Percentiles rank a stretch among this genome's conserved stretches.
Conservation (phyloP, 129 eudicot genomes). For the Mikania micrantha region DNA sequence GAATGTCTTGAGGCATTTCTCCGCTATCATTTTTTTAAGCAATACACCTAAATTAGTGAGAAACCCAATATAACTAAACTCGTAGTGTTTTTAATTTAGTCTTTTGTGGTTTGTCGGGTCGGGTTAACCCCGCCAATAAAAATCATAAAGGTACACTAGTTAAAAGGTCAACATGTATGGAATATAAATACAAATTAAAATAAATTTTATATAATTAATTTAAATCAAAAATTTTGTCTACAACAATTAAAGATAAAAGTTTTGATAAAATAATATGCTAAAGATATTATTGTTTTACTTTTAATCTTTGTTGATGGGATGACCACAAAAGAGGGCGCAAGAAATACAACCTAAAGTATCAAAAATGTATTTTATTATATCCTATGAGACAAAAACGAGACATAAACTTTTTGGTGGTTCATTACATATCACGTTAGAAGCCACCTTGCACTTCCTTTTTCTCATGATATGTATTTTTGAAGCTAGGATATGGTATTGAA, state of each 20-base stretch:
- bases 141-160: too few relatives aligned
- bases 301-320: slow-evolving; percentile 18
- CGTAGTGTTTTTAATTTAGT: too few relatives aligned
- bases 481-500: background rate
- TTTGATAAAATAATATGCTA: background rate
- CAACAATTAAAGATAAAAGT: background rate
- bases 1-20: too few relatives aligned
- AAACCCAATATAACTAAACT: too few relatives aligned
- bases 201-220: too few relatives aligned
- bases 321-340: slow-evolving; percentile 30
- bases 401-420: slow-evolving; percentile 17
- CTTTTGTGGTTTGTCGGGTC: too few relatives aligned
- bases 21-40: too few relatives aligned
- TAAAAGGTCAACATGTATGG: too few relatives aligned
- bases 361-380: slow-evolving; percentile 17
- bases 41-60: too few relatives aligned
- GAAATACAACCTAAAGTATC: slow-evolving; percentile 29
- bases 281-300: slow-evolving; percentile 11
- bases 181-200: too few relatives aligned
- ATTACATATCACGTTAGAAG: slow-evolving; percentile 17
- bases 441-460: slow-evolving; percentile 10
- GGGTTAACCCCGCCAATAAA: too few relatives aligned
- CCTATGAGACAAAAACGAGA: slow-evolving; percentile 28
- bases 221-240: too few relatives aligned
- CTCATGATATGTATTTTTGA: background rate